Conservation (phyloP, 73 alveolate species). For the Effrenium voratum region DNA sequence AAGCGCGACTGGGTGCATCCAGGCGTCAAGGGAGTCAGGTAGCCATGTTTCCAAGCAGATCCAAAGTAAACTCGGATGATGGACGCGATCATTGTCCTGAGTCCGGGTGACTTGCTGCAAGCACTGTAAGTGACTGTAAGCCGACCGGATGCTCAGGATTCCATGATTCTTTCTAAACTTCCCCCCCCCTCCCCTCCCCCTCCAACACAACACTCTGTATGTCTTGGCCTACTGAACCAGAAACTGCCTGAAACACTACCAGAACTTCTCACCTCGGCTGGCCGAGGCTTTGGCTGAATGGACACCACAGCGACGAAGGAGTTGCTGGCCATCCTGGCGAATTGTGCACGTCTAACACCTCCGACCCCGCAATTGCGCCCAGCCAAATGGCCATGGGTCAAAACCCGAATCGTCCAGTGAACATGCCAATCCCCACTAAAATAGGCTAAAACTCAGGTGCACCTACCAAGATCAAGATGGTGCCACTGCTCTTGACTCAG, state of each 20-base stretch:
- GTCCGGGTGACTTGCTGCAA: background rate
- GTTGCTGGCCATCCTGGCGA: constrained; percentile 71
- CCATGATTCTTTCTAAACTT: too few relatives aligned
- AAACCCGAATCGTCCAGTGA: background rate
- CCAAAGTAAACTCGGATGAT: constrained; percentile 80
- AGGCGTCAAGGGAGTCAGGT: constrained; percentile 59
- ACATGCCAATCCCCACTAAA: background rate
- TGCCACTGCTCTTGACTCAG: background rate
- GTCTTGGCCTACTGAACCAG: too few relatives aligned
- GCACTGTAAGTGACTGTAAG: too few relatives aligned
- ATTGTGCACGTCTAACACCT: background rate
- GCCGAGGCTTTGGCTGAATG: constrained; percentile 16
- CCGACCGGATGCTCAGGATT: too few relatives aligned
- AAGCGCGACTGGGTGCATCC: too few relatives aligned
- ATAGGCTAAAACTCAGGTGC: background rate
- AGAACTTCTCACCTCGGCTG: background rate
- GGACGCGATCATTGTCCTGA: constrained; percentile 73
- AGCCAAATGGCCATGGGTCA: too few relatives aligned
- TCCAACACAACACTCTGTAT: too few relatives aligned
- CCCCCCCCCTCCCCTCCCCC: too few relatives aligned
- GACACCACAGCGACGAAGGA: constrained; percentile 78
- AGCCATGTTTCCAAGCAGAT: constrained; percentile 44
- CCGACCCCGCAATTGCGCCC: background rate
- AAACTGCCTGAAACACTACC: background rate
- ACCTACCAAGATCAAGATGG: background rate